Evolutionary conservation across 768 basidiomycete genomes (phyloP).

Genomic region (Tremella mesenterica): DNA sequence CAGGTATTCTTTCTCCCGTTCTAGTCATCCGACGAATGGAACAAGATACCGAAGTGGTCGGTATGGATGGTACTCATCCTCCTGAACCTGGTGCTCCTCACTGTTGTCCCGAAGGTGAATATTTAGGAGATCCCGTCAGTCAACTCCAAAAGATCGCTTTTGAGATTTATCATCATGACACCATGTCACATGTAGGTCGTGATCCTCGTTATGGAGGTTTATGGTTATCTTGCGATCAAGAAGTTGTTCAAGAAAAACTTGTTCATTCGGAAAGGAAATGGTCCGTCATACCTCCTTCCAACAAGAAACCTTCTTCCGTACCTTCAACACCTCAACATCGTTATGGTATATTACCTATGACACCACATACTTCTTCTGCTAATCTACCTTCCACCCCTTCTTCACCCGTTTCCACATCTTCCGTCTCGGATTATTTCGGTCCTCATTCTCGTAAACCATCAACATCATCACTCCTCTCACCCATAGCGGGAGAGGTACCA

Average conservation of each 20-base stretch:
- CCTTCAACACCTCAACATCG: conserved; percentile 31
- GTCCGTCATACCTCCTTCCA: conserved; percentile 10
- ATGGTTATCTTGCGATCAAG: conserved; percentile 35
- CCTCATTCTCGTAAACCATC: conserved; percentile 23
- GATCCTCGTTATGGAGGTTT: conserved; percentile 19
- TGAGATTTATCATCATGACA: conserved; percentile 28
- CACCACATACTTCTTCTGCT: conserved; percentile 18
- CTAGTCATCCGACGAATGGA: conserved; percentile 92
- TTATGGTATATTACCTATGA: conserved; percentile 36
- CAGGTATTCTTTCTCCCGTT: conserved; percentile 86
- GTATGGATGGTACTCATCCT: conserved; percentile 63
- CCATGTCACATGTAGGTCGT: neutral
- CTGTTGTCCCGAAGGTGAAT: conserved; percentile 58
- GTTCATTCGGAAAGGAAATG: conserved; percentile 19
- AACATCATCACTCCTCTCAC: conserved; percentile 21
- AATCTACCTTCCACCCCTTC: conserved; percentile 29
- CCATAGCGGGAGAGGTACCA: conserved; percentile 11
- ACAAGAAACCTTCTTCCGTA: conserved; percentile 12
- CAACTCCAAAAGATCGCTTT: conserved; percentile 78
- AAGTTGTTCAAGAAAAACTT: conserved; percentile 19
- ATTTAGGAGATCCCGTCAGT: conserved; percentile 86
- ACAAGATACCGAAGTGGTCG: conserved; percentile 77
- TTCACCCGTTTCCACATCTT: conserved; percentile 22
- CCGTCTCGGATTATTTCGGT: conserved; percentile 31
- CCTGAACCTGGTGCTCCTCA: conserved; percentile 54